phyloP scores from a whole-genome alignment of 306 rosid genomes.

The Acacia crassicarpa region DNA sequence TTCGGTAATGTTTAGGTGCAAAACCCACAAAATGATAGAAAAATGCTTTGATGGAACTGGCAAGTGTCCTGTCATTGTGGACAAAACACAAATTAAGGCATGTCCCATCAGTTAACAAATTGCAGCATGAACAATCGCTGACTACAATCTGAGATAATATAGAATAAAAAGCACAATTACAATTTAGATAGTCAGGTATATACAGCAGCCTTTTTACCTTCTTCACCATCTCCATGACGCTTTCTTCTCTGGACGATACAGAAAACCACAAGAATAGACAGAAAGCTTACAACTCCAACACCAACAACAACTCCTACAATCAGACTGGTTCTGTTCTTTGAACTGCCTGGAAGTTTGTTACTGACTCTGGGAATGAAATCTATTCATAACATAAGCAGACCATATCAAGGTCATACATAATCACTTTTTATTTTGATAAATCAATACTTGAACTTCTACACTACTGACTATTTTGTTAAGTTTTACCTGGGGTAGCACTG shows the following conservation, averaged over 20 bases:
- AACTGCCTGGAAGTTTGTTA: constrained; percentile 51
- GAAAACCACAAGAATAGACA: constrained; percentile 38
- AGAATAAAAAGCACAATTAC: background rate
- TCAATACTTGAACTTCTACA: constrained; percentile 10
- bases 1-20: background rate
- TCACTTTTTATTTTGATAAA: background rate
- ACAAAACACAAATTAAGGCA: constrained; percentile 1
- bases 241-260: constrained; percentile 47
- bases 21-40: background rate
- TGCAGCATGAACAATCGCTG: background rate
- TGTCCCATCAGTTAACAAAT: background rate
- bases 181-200: constrained; percentile 4
- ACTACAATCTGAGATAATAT: constrained; percentile 4
- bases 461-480: background rate
- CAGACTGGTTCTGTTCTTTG: constrained; percentile 50
- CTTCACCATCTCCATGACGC: constrained; percentile 33
- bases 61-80: background rate
- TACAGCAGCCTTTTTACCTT: constrained; percentile 46
- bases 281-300: constrained; percentile 46
- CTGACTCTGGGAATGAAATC: constrained; percentile 65
- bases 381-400: constrained; percentile 34
- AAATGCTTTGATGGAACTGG: background rate
- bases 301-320: constrained; percentile 66
- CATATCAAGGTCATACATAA: constrained; percentile 1
- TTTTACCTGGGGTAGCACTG: constrained; percentile 72